Conservation (phyloP, 768 basidiomycete genomes). For the Agaricus blazei region DNA sequence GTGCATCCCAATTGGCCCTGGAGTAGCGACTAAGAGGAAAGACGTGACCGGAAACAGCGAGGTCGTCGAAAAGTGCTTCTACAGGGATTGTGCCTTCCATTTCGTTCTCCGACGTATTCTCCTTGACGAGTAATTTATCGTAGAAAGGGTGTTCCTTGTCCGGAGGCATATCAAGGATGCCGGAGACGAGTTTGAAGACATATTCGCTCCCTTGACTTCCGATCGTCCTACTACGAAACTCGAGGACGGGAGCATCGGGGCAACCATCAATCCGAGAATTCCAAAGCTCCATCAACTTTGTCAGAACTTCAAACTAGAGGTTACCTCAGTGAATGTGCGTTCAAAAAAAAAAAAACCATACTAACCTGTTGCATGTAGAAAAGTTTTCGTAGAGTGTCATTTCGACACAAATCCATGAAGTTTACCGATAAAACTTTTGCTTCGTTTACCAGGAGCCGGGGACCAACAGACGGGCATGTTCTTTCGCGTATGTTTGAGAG, state of each 20-base stretch:
- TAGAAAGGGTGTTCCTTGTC: constrained; percentile 39
- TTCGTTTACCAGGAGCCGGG: constrained; percentile 36
- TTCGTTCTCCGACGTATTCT: constrained; percentile 15
- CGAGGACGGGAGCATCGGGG: constrained; percentile 41
- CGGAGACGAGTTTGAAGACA: constrained; percentile 36
- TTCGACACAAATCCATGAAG: constrained; percentile 44
- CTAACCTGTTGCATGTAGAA: constrained; percentile 51
- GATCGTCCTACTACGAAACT: constrained; percentile 25
- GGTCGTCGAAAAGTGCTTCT: constrained; percentile 46
- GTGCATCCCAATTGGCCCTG: constrained; percentile 29
- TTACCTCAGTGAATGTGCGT: neutral
- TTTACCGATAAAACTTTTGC: constrained; percentile 32
- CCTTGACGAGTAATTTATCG: constrained; percentile 39
- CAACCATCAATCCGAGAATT: constrained; percentile 43
- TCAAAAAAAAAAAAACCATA: neutral
- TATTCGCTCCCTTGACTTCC: constrained; percentile 27
- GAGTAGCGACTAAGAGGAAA: constrained; percentile 39
- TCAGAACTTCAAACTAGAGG: constrained; percentile 42
- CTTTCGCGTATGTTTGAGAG: constrained; percentile 26
- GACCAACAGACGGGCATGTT: constrained; percentile 18
- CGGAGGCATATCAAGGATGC: constrained; percentile 34
- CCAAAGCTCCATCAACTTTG: constrained; percentile 43
- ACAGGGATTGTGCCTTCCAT: constrained; percentile 28
- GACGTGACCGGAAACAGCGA: constrained; percentile 37
- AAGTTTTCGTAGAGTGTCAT: constrained; percentile 40